Base-by-base conservation (phyloP, 228 moss, liverwort and hornwort genomes). In the Sphagnum magellanicum region DNA sequence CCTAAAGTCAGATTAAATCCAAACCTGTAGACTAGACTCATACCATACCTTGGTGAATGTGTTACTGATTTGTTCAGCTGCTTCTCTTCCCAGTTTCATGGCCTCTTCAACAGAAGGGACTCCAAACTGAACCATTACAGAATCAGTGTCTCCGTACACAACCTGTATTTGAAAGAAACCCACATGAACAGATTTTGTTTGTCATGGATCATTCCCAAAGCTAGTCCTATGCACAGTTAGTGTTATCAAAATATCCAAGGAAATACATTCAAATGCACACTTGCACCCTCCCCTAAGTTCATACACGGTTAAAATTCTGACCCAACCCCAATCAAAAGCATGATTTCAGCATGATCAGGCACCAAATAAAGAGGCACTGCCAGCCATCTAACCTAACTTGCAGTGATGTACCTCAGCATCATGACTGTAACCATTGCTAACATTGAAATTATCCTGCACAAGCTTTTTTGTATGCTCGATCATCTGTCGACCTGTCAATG, bases 71-170 rank as follows among this genome's bases (percentile, higher is more conserved):
- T 87, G 87, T 63, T 90, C 88, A 16, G 98, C 98, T 72, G 98
- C 98, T 74, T 98, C 98, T 71, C 92, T 90, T 47, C 98, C 98
- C 67, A 98, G 81, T 53, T 75, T 80, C 98, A 98, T 98, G 51
- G 98, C 90, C 71, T 98, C 98, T 62, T 84, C 79, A 62, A 98
- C 98, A 73, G 90, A 84, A 68, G 91, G 82, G 63, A 90, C 90
- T 73, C 98, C 98, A 78, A 94, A 98, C 70, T 98, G 98, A 63
- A 98, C 98, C 98, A 98, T 98, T 16, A 98, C 98, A 52, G 98
- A 98, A 87, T 98, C 94, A 57, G 98, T 98, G 76, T 98, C 98
- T 80, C 98, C 98, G 75, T 98, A 98, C 14, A 98, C 89, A 67
- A 98, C 98, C 92, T 98, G 90, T 52, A 63, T 63, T 50, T 32